A percentile compares a stretch with the other conserved stretches of the same genome.
Conservation (phyloP, 2,329 filamentous ascomycete species). For the Atkinsonella hypoxylon region DNA sequence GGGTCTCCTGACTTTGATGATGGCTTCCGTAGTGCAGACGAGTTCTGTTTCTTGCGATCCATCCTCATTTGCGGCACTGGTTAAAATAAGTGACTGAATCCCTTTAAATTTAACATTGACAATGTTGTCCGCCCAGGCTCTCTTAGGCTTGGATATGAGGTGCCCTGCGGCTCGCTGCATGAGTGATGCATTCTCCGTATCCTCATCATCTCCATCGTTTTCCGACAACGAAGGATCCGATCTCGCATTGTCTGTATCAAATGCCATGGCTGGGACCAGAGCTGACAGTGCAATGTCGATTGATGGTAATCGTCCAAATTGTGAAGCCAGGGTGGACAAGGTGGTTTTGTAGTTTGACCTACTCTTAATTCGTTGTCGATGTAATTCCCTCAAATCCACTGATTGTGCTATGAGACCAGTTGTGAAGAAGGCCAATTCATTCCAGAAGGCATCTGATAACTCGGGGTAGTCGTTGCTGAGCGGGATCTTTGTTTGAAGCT, state of each 20-base stretch:
- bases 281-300: constrained; percentile 38
- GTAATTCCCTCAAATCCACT: constrained; percentile 35
- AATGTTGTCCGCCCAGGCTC: constrained; percentile 46
- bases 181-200: constrained; percentile 14
- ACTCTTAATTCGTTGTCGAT: constrained; percentile 31
- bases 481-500: constrained; percentile 28
- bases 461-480: constrained; percentile 32
- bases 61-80: constrained; percentile 4
- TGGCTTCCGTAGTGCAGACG: constrained; percentile 36
- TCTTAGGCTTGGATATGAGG: constrained; percentile 13
- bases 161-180: constrained; percentile 11
- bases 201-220: constrained; percentile 5
- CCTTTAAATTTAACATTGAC: constrained; percentile 46
- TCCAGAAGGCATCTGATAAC: constrained; percentile 38
- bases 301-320: constrained; percentile 34
- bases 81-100: constrained; percentile 19
- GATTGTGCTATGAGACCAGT: constrained; percentile 40
- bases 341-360: constrained; percentile 21
- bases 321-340: constrained; percentile 22
- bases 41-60: constrained; percentile 14
- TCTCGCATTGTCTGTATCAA: constrained; percentile 12
- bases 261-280: constrained; percentile 26
- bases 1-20: constrained; percentile 42
- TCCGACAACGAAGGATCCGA: constrained; percentile 2
- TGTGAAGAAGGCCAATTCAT: constrained; percentile 36